Conservation (phyloP, 345 rosid species). For the Pelargonium nanum region DNA sequence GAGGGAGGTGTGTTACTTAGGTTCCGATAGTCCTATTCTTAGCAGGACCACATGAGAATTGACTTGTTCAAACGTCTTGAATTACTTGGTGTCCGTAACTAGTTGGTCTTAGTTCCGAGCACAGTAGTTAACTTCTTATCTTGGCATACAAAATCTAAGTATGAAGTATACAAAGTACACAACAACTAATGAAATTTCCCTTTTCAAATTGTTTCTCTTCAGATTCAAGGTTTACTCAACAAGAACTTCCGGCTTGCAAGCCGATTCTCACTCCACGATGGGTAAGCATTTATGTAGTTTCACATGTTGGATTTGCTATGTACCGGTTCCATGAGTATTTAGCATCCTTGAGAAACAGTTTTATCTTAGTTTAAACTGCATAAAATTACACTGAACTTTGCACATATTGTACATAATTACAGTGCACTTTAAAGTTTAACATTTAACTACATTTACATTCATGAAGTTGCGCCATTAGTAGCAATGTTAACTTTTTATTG, state of each 20-base stretch:
- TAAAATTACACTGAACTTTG: no score
- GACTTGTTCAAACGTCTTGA: background rate
- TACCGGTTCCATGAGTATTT: background rate
- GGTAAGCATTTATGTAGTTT: conserved; percentile 32
- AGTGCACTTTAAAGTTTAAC: no score
- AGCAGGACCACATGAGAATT: background rate
- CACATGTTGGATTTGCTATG: background rate
- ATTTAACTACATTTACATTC: no score
- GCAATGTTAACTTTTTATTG: no score
- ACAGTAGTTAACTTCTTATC: background rate
- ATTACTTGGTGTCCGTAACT: background rate
- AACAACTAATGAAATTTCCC: background rate
- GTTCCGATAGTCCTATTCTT: background rate
- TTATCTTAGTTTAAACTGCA: no score
- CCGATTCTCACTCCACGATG: conserved; percentile 93
- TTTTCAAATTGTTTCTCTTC: conserved; percentile 12
- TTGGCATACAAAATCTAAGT: background rate
- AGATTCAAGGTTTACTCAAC: conserved; percentile 94
- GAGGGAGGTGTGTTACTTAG: background rate
- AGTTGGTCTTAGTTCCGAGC: background rate
- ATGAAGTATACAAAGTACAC: background rate
- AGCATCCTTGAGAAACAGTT: background rate
- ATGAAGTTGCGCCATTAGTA: no score
- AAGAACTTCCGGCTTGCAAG: conserved; percentile 98
- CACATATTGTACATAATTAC: no score